Evolutionary conservation across 2,329 filamentous ascomycete species (phyloP), one percentile per base, ranked within the genome.

Genomic region (Cytospora piceicola): DNA sequence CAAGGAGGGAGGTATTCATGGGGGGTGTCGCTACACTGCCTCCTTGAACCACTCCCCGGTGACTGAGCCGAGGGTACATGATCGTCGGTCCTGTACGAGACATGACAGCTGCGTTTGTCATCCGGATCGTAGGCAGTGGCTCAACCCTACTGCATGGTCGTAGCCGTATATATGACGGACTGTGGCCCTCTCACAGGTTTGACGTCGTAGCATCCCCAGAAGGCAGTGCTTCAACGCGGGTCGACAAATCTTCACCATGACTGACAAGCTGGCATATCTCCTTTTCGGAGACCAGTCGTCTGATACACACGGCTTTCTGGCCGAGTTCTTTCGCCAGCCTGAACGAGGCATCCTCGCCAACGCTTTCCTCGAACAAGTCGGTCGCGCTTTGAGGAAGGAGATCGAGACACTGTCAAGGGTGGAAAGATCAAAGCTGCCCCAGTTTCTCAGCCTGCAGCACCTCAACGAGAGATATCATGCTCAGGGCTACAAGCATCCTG

Each of bases 231-330:
- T 24, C 24, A 63, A 68, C 68, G 67, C 65, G 72, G 70, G 71
- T 70, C 70, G 68, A 73, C 70, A 70, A 68, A 61, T 61, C 51
- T 71, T 71, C 74, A 78, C 68, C 67, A 82, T 82, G 80, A 78
- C 76, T 72, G 75, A 79, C 75, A 76, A 80, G 73, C 77, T 83
- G 75, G 79, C 80, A 61, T 85, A 83, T 74, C 83, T 90, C 75
- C 84, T 91, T 68, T 90, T 91, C 74, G 88, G 88, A 78, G 89
- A 91, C 74, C 89, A 91, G 77, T 90, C 88, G 67, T 82, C 87
- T 71, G 87, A 90, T 75, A 88, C 88, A 71, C 85, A 89, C 73
- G 80, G 79, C 70, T 86, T 90, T 69, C 78, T 91, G 67, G 84
- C 86, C 59, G 79, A 83, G 65, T 82, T 84, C 71, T 82, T 77